Percentiles rank a stretch among this genome's conserved stretches.
Evolutionary conservation across 2,329 filamentous ascomycete species (phyloP).

Genomic region (Pseudogymnoascus sp.): DNA sequence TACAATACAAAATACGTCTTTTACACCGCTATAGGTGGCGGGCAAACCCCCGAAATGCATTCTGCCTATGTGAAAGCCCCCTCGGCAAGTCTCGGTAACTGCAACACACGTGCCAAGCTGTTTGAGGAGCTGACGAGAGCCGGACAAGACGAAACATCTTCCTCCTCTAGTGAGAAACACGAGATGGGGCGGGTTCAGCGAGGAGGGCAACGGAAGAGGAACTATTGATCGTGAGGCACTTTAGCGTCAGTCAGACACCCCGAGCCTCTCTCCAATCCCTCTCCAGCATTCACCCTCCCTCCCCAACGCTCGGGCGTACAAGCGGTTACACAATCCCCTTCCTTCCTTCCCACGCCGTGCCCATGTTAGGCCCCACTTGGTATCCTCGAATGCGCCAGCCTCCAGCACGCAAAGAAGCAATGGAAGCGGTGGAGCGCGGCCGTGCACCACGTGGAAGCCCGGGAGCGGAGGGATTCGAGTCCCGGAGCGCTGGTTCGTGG

Average conservation of each 20-base stretch:
- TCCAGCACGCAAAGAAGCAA: not conserved
- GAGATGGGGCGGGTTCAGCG: not conserved
- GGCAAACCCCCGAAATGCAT: not conserved
- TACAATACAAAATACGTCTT: not conserved
- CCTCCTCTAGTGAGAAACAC: not conserved
- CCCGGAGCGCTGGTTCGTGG: not conserved
- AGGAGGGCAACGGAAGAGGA: not conserved
- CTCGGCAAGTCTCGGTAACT: not conserved
- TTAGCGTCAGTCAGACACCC: not conserved
- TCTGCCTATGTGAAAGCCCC: not conserved
- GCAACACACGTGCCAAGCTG: not conserved
- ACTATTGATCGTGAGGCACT: not conserved
- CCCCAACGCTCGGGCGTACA: not conserved
- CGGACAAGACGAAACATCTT: not conserved
- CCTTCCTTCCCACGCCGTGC: not conserved
- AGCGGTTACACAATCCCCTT: not conserved
- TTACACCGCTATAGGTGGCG: not conserved
- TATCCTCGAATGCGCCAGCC: not conserved
- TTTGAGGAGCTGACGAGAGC: not conserved
- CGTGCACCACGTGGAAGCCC: not conserved
- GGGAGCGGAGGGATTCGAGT: not conserved
- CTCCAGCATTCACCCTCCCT: not conserved
- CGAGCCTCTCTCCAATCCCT: not conserved
- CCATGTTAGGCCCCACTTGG: not conserved
- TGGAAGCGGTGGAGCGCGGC: not conserved